These are phyloP conservation scores for Pythium folliculosum DNA, from an alignment of 352 stramenopile species.

Conservation along the genomic window DNA sequence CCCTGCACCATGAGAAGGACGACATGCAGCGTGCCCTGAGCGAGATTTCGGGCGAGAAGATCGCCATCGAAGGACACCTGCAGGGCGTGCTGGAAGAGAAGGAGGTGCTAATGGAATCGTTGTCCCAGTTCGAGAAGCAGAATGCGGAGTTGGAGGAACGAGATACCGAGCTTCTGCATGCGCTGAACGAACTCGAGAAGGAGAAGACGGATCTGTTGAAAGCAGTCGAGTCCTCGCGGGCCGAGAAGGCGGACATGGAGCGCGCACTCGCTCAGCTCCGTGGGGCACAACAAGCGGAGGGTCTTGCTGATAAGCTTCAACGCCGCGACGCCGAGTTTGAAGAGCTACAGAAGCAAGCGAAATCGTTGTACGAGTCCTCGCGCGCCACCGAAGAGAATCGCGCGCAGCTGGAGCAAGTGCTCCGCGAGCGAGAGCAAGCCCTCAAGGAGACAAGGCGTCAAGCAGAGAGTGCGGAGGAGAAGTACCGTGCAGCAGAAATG, in stretches of 20 bases:
- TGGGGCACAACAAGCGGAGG: slow-evolving; percentile 9
- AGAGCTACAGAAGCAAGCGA: slow-evolving; percentile 20
- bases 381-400: slow-evolving; percentile 14
- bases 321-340: slow-evolving; percentile 20
- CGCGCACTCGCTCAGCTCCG: slow-evolving; percentile 3
- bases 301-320: slow-evolving; percentile 9
- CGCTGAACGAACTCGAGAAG: slow-evolving; percentile 21
- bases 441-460: slow-evolving; percentile 12
- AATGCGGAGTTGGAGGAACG: slow-evolving; percentile 48
- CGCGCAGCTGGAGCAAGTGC: slow-evolving; percentile 1
- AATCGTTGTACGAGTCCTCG: slow-evolving; percentile 18
- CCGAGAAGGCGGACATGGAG: slow-evolving; percentile 18
- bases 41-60: slow-evolving; percentile 50
- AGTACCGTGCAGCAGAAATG: slow-evolving; percentile 2
- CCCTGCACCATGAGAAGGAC: slow-evolving; percentile 64
- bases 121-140: slow-evolving; percentile 53
- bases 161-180: slow-evolving; percentile 17
- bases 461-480: slow-evolving; percentile 13
- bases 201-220: slow-evolving; percentile 21
- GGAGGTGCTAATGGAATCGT: slow-evolving; percentile 30
- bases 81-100: slow-evolving; percentile 36
- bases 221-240: background rate
- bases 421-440: slow-evolving; percentile 17
- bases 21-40: slow-evolving; percentile 52
- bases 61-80: slow-evolving; percentile 52